Evolutionary conservation across 805 yeast genomes (phyloP).

Genomic region (Candida sithepensis): DNA sequence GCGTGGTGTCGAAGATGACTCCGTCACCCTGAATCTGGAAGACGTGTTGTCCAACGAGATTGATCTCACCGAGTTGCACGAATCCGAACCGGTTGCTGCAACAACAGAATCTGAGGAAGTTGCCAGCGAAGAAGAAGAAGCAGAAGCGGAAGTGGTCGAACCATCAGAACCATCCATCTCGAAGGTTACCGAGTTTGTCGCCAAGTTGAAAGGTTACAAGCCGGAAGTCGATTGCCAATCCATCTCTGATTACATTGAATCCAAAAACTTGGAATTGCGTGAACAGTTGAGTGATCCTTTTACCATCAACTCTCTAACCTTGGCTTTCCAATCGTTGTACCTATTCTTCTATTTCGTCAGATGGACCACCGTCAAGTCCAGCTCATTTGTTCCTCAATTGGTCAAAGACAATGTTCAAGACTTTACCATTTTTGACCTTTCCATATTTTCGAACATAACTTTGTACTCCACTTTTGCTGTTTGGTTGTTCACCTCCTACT

Average conservation of each 20-base stretch:
- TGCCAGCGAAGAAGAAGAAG: slow-evolving; percentile 11
- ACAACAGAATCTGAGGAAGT: slow-evolving; percentile 7
- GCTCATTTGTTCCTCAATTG: slow-evolving; percentile 22
- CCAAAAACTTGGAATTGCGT: slow-evolving; percentile 26
- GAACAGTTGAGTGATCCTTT: slow-evolving; percentile 32
- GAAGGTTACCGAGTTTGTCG: too few relatives aligned
- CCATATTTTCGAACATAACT: slow-evolving; percentile 30
- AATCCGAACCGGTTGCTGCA: slow-evolving; percentile 11
- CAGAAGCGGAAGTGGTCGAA: not conserved
- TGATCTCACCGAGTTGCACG: slow-evolving; percentile 13
- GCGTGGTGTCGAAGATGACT: not conserved
- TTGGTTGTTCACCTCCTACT: slow-evolving; percentile 41
- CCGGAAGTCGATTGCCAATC: not conserved
- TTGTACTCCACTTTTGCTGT: slow-evolving; percentile 31
- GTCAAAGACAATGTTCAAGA: slow-evolving; percentile 24
- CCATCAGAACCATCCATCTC: slow-evolving; percentile 1
- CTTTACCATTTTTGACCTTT: slow-evolving; percentile 34
- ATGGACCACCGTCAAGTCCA: slow-evolving; percentile 14
- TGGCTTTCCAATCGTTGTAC: slow-evolving; percentile 21
- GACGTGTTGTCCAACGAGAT: slow-evolving; percentile 7
- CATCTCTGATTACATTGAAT: slow-evolving; percentile 21
- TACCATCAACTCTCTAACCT: slow-evolving; percentile 25
- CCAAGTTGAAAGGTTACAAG: not conserved
- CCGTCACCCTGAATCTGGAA: not conserved
- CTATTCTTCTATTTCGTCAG: slow-evolving; percentile 15